phyloP scores from a whole-genome alignment of 2,329 filamentous ascomycete genomes.

The Pseudocercospora crystallina region DNA sequence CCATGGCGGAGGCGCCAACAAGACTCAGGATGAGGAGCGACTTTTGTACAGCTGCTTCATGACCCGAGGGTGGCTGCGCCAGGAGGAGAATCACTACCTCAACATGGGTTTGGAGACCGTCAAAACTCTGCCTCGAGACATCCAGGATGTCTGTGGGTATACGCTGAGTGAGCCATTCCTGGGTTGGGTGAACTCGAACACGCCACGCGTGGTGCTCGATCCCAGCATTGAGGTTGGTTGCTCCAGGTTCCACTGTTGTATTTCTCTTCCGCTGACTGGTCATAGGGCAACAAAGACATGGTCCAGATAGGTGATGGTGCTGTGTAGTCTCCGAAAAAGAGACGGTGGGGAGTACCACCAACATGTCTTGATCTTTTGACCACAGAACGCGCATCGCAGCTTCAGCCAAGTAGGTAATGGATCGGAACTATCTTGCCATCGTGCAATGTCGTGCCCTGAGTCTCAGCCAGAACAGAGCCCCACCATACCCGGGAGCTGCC shows the following conservation, averaged over 20 bases:
- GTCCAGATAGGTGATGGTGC: background rate
- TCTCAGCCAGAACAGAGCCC: constrained; percentile 6
- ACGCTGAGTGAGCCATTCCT: constrained; percentile 9
- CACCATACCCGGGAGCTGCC: constrained; percentile 3
- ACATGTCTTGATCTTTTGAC: no score
- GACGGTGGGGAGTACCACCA: no score
- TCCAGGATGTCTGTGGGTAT: constrained; percentile 7
- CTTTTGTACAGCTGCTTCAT: constrained; percentile 38
- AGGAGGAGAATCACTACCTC: constrained; percentile 44
- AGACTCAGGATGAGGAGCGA: constrained; percentile 34
- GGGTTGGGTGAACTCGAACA: constrained; percentile 9
- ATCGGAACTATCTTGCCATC: constrained; percentile 5
- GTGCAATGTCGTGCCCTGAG: background rate
- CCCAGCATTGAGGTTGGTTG: constrained; percentile 1
- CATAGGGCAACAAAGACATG: constrained; percentile 6
- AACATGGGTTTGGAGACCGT: constrained; percentile 29
- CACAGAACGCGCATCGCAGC: no score
- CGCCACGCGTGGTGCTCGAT: constrained; percentile 4
- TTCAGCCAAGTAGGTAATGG: constrained; percentile 3
- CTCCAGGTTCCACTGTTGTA: no score
- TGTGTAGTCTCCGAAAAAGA: background rate
- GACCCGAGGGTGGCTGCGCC: constrained; percentile 36
- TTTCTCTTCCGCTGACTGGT: background rate
- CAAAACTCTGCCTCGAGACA: constrained; percentile 6
- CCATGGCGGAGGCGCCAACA: constrained; percentile 39